Conservation (phyloP, 805 yeast species). For the Saturnispora zaruensis region DNA sequence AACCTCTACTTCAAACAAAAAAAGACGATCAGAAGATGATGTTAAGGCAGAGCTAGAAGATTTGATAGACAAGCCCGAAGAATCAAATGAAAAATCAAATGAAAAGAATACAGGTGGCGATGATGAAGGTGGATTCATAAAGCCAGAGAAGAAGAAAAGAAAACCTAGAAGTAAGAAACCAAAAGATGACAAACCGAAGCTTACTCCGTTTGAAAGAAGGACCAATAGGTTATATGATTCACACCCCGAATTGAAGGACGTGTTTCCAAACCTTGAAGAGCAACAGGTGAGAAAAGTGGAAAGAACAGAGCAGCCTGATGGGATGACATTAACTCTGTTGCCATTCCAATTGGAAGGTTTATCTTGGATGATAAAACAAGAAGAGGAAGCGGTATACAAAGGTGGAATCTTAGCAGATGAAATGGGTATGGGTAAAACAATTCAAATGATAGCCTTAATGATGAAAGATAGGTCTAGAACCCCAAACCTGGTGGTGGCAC, state of each 20-base stretch:
- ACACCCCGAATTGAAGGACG: slow-evolving; percentile 71
- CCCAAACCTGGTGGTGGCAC: slow-evolving; percentile 89
- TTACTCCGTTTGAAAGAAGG: slow-evolving; percentile 60
- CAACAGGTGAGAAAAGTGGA: slow-evolving; percentile 40
- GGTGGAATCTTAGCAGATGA: slow-evolving; percentile 98
- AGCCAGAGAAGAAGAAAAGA: slow-evolving; percentile 9
- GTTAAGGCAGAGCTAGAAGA: slow-evolving; percentile 8
- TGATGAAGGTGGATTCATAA: slow-evolving; percentile 29
- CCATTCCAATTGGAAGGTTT: slow-evolving; percentile 95
- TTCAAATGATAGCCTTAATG: slow-evolving; percentile 86
- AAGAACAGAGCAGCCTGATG: slow-evolving; percentile 66
- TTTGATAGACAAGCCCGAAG: slow-evolving; percentile 16
- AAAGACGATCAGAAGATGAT: slow-evolving; percentile 5
- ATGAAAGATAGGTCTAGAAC: slow-evolving; percentile 56
- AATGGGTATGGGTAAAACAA: slow-evolving; percentile 99
- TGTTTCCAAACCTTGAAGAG: slow-evolving; percentile 56
- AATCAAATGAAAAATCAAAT: slow-evolving; percentile 20
- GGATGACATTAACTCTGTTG: slow-evolving; percentile 61
- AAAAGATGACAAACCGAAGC: slow-evolving; percentile 37
- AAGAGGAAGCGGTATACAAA: slow-evolving; percentile 64
- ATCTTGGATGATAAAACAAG: slow-evolving; percentile 81
- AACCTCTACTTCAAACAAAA: neutral
- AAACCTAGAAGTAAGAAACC: slow-evolving; percentile 16
- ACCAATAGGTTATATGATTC: slow-evolving; percentile 59
- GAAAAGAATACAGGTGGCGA: slow-evolving; percentile 38